These are phyloP conservation scores for Aspergillus sp. DNA, from an alignment of 2,329 filamentous ascomycete species.

Conservation along the genomic window DNA sequence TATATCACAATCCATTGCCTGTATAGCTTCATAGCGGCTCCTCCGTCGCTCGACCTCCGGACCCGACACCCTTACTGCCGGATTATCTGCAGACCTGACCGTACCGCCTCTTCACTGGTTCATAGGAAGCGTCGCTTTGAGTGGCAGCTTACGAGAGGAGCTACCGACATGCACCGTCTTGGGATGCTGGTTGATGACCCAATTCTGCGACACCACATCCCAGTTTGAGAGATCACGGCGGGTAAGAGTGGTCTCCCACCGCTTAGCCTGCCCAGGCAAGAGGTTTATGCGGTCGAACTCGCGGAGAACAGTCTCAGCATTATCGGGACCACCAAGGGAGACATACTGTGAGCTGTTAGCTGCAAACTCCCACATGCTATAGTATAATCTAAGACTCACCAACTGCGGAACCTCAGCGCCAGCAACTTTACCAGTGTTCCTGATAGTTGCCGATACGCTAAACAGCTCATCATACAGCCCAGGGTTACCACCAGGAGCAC, in stretches of 20 bases:
- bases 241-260: constrained; percentile 60
- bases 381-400: constrained; percentile 15
- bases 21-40: too few species aligned
- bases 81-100: too few species aligned
- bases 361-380: background rate
- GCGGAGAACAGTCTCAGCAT: constrained; percentile 59
- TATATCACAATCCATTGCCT: too few species aligned
- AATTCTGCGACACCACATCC: constrained; percentile 72
- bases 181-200: constrained; percentile 53
- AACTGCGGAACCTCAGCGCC: constrained; percentile 48
- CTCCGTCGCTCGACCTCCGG: too few species aligned
- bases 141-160: constrained; percentile 48
- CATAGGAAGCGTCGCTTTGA: constrained; percentile 31
- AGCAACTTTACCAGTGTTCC: constrained; percentile 40
- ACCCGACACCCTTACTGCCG: too few species aligned
- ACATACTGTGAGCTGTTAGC: constrained; percentile 46
- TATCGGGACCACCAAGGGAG: constrained; percentile 65
- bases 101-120: too few species aligned
- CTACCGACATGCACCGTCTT: constrained; percentile 54
- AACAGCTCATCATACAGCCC: constrained; percentile 44
- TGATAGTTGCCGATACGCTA: constrained; percentile 40
- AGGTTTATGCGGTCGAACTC: constrained; percentile 73
- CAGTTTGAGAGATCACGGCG: constrained; percentile 81
- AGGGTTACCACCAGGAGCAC: constrained; percentile 51
- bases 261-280: constrained; percentile 55